These are phyloP conservation scores for Mycena floridula DNA, from an alignment of 768 basidiomycete species.

Conservation along the genomic window DNA sequence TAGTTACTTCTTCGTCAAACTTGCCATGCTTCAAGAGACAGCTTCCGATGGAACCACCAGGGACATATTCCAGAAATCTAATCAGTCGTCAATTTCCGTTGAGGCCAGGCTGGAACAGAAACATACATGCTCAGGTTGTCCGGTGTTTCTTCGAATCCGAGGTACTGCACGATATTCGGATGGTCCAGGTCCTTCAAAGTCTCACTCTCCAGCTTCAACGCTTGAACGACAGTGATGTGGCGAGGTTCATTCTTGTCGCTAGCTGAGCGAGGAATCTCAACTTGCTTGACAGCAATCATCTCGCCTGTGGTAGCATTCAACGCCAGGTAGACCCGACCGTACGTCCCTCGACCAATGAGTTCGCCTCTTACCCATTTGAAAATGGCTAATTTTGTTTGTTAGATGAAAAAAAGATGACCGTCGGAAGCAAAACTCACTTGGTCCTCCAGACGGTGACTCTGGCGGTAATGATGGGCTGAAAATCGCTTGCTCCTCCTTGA, in stretches of 20 bases:
- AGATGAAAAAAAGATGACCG: neutral
- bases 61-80: conserved; percentile 98
- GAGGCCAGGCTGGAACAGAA: too few relatives aligned
- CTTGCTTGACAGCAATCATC: conserved; percentile 99
- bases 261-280: conserved; percentile 87
- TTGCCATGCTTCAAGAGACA: conserved; percentile 88
- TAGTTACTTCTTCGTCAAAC: conserved; percentile 88
- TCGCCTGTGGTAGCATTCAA: conserved; percentile 95
- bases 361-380: conserved; percentile 99
- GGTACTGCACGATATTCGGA: conserved; percentile 94
- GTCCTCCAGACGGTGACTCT: conserved; percentile 57
- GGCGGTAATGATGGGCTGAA: conserved; percentile 36
- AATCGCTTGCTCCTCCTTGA: conserved; percentile 52
- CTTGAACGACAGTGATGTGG: conserved; percentile 81
- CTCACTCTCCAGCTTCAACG: conserved; percentile 92
- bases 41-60: conserved; percentile 91
- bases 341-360: conserved; percentile 94
- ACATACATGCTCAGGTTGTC: conserved; percentile 88
- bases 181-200: conserved; percentile 95
- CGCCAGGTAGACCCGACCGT: conserved; percentile 93
- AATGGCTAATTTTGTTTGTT: conserved; percentile 49
- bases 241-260: conserved; percentile 88
- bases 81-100: too few relatives aligned
- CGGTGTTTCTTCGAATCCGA: conserved; percentile 89
- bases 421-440: conserved; percentile 47